Conservation (phyloP, 2,329 filamentous ascomycete species). For the Teratosphaeriaceae sp. region DNA sequence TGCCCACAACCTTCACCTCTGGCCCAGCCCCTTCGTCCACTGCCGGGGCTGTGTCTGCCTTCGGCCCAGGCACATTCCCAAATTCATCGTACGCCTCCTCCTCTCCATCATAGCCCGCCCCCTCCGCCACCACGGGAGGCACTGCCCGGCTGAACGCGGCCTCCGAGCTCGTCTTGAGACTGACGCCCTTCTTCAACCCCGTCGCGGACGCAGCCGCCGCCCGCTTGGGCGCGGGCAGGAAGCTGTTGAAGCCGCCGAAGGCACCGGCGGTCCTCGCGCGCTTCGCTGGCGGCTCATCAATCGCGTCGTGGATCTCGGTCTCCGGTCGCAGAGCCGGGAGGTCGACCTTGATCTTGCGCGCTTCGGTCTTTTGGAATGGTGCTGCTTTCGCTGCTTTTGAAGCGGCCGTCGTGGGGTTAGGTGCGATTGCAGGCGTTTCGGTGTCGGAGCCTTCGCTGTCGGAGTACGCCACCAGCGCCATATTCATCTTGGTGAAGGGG, state of each 20-base stretch:
- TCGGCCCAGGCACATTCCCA: constrained; percentile 1
- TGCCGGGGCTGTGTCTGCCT: neutral
- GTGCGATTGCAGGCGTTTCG: constrained; percentile 19
- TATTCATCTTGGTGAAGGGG: no score
- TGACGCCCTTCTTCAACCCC: constrained; percentile 52
- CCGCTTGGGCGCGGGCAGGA: constrained; percentile 77
- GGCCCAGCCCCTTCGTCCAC: constrained; percentile 16
- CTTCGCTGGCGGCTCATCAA: constrained; percentile 61
- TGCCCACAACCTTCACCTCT: constrained; percentile 64
- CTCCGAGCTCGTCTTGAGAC: constrained; percentile 74
- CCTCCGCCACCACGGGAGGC: constrained; percentile 38
- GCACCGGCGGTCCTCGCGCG: constrained; percentile 57
- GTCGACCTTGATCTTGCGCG: constrained; percentile 73
- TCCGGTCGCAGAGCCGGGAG: constrained; percentile 57
- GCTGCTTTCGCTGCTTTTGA: constrained; percentile 16
- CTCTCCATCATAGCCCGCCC: constrained; percentile 34
- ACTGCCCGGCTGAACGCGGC: constrained; percentile 70
- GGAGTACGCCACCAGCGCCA: constrained; percentile 78
- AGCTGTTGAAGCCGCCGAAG: constrained; percentile 77
- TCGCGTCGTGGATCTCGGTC: constrained; percentile 31
- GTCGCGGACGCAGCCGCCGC: constrained; percentile 21
- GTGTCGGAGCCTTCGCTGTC: constrained; percentile 66
- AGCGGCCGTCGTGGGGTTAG: constrained; percentile 13
- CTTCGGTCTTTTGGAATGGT: constrained; percentile 40
- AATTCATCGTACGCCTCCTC: constrained; percentile 7